Percentiles rank a stretch among this genome's conserved stretches.
Conservation (phyloP, 768 basidiomycete genomes). For the Suillus paluster region DNA sequence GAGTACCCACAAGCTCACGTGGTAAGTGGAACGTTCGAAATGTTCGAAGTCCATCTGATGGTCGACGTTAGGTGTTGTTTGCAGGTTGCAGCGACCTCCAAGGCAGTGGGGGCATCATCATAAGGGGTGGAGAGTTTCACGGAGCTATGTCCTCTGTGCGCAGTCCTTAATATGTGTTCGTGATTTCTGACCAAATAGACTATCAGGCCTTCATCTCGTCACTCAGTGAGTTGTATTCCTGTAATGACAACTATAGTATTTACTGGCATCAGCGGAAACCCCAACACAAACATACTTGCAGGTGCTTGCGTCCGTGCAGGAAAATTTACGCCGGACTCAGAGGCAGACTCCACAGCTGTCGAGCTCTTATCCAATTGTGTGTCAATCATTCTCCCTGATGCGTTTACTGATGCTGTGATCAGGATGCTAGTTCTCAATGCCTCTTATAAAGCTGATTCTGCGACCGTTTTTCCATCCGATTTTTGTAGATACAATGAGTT, state of each 20-base stretch:
- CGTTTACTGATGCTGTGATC: not conserved
- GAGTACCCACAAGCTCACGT: not conserved
- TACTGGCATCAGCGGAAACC: slow-evolving; percentile 1
- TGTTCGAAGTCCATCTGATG: not conserved
- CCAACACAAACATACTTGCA: not conserved
- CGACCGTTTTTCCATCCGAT: not conserved
- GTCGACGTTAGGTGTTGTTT: not conserved
- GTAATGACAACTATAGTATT: not conserved
- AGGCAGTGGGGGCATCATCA: slow-evolving; percentile 1
- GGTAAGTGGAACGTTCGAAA: not conserved
- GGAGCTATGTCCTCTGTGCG: slow-evolving; percentile 7
- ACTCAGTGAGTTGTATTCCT: not conserved
- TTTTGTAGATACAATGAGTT: not conserved
- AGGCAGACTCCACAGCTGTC: slow-evolving; percentile 5
- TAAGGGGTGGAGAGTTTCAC: slow-evolving; percentile 5
- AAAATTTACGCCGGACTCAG: slow-evolving; percentile 1
- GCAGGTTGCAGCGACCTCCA: slow-evolving; percentile 2
- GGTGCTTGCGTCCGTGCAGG: not conserved
- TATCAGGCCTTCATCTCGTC: slow-evolving; percentile 4
- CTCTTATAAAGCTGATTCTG: not conserved
- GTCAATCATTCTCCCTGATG: not conserved
- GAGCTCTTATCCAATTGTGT: not conserved
- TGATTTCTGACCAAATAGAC: not conserved
- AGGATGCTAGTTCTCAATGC: not conserved
- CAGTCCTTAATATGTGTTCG: too few species aligned